Evolutionary conservation across 306 rosid genomes (phyloP), one percentile per base, ranked within the genome.

Genomic region (Pachyrhizus erosus): DNA sequence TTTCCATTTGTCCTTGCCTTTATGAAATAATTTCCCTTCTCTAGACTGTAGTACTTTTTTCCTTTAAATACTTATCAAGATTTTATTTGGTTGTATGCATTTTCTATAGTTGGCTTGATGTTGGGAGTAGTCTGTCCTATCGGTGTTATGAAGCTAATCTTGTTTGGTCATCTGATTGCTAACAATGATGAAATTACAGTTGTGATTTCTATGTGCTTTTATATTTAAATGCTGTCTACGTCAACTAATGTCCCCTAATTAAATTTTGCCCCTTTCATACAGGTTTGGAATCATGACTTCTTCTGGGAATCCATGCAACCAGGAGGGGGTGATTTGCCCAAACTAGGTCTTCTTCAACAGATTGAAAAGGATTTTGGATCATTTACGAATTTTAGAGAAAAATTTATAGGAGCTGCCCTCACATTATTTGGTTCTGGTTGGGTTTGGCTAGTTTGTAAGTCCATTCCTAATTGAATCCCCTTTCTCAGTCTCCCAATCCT

Each of bases 391-490:
- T 96, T 93, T 83, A 90, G 84, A 81, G 96, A 92, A 77, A 93
- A 88, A 78, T 92, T 96, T 82, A 58, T 68, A 55, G 91, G 83
- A 83, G 88, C 93, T 60, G 90, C 98, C 29, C 91, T 91, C 68
- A 69, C 93, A n/a, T 87, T 80, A 54, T 92, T 93, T 81, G 99
- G 99, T 79, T 96, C 99, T 84, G 99, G 99, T 67, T 93, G 98
- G 99, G 97, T 96, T 89, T 96, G 99, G 99, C 94, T 96, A 83
- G 98, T 96, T 75, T 84, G 99, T 96, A 88, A 93, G 98, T 91
- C 83, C 80, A 58, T 80, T 61, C 40, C 67, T 52, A 31, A 14
- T 72, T 51, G 65, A 46, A 18, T 14, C 45, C 52, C 7, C n/a
- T 23, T 31, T 11, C 24, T 40, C 26, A 9, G 1, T 14, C 55